A percentile compares a stretch with the other conserved stretches of the same genome.
phyloP scores from a whole-genome alignment of 2,329 filamentous ascomycete genomes.

The Trichoderma guizhouense region DNA sequence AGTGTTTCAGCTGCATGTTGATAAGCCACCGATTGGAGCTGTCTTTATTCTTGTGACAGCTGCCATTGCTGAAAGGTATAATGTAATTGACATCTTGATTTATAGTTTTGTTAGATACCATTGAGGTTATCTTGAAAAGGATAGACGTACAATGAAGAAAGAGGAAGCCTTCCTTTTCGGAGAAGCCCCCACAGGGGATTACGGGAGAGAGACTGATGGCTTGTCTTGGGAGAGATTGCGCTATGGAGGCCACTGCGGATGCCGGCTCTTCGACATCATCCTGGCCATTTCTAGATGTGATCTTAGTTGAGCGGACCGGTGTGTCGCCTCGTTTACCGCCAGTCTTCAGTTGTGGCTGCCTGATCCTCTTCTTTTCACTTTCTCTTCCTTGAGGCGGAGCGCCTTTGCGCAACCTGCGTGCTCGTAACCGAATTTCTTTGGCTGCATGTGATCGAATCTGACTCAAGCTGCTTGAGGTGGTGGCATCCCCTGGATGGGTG shows the following conservation, averaged over 20 bases:
- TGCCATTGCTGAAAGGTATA: not conserved
- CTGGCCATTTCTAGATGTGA: not conserved
- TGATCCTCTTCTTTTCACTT: rapidly evolving
- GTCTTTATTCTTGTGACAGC: not conserved
- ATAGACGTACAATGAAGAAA: not conserved
- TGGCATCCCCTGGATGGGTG: not conserved
- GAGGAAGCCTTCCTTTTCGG: not conserved
- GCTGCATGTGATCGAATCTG: not conserved
- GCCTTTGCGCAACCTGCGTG: not conserved
- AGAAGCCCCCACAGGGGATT: not conserved
- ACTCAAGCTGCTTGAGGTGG: not conserved
- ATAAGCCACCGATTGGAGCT: not conserved
- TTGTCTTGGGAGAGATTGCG: rapidly evolving
- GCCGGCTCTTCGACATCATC: not conserved
- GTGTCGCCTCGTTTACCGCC: not conserved
- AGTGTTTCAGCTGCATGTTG: not conserved
- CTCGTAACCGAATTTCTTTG: not conserved
- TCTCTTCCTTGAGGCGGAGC: not conserved
- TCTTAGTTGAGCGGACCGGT: not conserved
- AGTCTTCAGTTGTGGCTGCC: not conserved
- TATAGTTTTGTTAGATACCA: not conserved
- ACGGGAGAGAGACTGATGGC: not conserved
- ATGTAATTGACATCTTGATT: not conserved
- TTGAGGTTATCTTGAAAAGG: not conserved
- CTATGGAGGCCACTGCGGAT: not conserved